phyloP scores from a whole-genome alignment of 495 filamentous ascomycete genomes.

The Penicillium silybi region DNA sequence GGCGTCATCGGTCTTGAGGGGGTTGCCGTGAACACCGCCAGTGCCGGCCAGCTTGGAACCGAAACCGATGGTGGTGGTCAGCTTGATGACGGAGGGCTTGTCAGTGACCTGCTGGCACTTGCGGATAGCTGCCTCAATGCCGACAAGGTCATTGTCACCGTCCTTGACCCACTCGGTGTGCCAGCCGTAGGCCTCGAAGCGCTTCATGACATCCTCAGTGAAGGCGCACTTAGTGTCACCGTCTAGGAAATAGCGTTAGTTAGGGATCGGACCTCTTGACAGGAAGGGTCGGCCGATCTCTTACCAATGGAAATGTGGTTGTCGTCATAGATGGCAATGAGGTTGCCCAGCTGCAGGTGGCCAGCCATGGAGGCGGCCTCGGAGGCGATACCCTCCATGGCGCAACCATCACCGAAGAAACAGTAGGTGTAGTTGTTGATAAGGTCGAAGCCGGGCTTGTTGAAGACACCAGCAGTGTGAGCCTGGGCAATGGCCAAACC shows the following conservation, averaged over 20 bases:
- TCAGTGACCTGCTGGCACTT: constrained; percentile 81
- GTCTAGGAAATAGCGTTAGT: constrained; percentile 47
- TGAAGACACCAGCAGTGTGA: constrained; percentile 85
- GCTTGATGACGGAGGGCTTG: constrained; percentile 96
- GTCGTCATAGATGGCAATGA: constrained; percentile 96
- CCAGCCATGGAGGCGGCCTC: constrained; percentile 92
- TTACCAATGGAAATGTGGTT: constrained; percentile 93
- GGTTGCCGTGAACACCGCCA: constrained; percentile 89
- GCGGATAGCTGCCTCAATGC: constrained; percentile 84
- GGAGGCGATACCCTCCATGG: constrained; percentile 95
- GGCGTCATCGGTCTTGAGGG: constrained; percentile 90
- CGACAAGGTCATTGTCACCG: constrained; percentile 84
- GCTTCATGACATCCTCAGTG: constrained; percentile 94
- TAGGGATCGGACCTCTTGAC: not conserved
- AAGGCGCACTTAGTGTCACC: constrained; percentile 94
- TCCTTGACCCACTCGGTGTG: constrained; percentile 82
- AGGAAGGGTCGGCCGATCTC: constrained; percentile 21
- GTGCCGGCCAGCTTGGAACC: constrained; percentile 93
- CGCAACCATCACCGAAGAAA: constrained; percentile 98
- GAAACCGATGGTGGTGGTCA: constrained; percentile 97
- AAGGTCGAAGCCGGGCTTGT: constrained; percentile 91
- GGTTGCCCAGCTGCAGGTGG: constrained; percentile 94
- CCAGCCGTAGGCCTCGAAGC: constrained; percentile 98
- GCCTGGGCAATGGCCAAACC: constrained; percentile 95
- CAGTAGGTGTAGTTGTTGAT: constrained; percentile 94